Conservation (phyloP, 768 basidiomycete species). For the Phaeotremella skinneri region DNA sequence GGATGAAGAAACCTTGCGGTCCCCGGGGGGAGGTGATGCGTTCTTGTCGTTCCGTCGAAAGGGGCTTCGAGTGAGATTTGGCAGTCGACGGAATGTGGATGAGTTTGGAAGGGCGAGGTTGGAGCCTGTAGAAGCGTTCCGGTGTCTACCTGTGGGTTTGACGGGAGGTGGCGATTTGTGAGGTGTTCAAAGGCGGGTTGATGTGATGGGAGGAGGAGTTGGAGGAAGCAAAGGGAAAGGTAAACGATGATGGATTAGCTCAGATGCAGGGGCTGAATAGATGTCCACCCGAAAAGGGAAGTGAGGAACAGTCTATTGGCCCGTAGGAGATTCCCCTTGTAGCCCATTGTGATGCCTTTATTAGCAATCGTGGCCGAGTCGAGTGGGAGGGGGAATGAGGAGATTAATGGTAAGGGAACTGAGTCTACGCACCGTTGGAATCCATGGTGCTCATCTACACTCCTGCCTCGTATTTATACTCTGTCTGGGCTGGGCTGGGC, state of each 20-base stretch:
- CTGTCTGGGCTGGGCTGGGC: no score
- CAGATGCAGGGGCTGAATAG: neutral
- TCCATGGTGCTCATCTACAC: slow-evolving; percentile 20
- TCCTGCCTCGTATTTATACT: no score
- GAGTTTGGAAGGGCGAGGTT: slow-evolving; percentile 16
- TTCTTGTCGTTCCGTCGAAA: slow-evolving; percentile 26
- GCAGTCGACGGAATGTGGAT: slow-evolving; percentile 29
- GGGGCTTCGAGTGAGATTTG: slow-evolving; percentile 21
- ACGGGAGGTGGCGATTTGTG: neutral
- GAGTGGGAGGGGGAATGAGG: neutral
- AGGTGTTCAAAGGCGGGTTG: neutral
- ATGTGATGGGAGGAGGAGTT: neutral
- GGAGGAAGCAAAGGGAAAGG: no score
- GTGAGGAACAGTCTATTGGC: no score
- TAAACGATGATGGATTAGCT: neutral
- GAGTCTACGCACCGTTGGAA: slow-evolving; percentile 20
- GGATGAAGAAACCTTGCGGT: neutral
- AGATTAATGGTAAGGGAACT: no score
- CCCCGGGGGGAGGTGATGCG: slow-evolving; percentile 9
- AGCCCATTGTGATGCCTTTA: no score
- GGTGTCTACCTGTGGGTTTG: slow-evolving; percentile 17
- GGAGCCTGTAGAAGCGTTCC: slow-evolving; percentile 16
- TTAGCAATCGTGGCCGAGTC: no score
- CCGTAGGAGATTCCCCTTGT: no score
- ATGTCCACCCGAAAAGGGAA: neutral